Conservation (phyloP, 2,329 filamentous ascomycete genomes). For the Magnaporthales sp. region DNA sequence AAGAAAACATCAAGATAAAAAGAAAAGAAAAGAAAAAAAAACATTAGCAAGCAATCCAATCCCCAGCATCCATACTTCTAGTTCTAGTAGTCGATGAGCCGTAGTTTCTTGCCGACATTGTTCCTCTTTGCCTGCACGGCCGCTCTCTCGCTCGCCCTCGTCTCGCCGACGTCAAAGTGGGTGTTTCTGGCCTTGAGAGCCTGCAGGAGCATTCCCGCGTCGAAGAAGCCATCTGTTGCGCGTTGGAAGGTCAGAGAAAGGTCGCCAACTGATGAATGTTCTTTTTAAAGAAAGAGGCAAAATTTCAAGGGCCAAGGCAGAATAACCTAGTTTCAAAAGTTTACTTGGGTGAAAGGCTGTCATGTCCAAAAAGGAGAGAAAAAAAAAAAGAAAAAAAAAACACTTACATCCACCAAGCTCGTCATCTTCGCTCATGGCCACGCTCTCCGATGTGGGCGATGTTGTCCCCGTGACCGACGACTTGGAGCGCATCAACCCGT, state of each 20-base stretch:
- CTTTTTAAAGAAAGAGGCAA: neutral
- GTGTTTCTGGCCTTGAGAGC: conserved; percentile 68
- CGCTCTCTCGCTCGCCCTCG: conserved; percentile 49
- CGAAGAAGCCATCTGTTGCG: conserved; percentile 82
- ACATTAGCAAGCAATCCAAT: neutral
- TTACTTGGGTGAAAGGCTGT: too few species aligned
- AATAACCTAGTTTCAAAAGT: neutral
- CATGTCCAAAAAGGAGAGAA: conserved; percentile 12
- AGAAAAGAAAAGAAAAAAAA: too few species aligned
- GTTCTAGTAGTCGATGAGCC: conserved; percentile 56
- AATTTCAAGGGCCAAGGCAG: neutral
- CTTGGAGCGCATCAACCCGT: conserved; percentile 25
- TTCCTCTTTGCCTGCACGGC: conserved; percentile 49
- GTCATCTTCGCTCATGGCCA: conserved; percentile 71
- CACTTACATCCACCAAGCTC: conserved; percentile 87
- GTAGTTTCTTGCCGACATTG: conserved; percentile 67
- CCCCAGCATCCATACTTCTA: neutral
- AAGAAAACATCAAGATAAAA: neutral
- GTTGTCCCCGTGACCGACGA: conserved; percentile 39
- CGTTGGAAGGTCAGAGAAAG: neutral
- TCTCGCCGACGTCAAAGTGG: conserved; percentile 39
- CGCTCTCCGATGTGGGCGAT: conserved; percentile 60
- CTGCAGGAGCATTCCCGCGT: conserved; percentile 88
- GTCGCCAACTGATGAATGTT: conserved; percentile 18
- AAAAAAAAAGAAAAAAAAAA: conserved; percentile 10